Conservation (phyloP, 306 rosid genomes). For the Cucumis sativus region Cucumber_9930_V3 NC_026661.2:18276501-18277000, state of each 20-base stretch:
- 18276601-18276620: neutral
- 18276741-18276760: neutral
- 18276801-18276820: constrained; percentile 97
- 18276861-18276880: constrained; percentile 61
- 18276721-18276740: neutral
- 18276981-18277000: constrained; percentile 49
- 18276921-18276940: constrained; percentile 89
- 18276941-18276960: constrained; percentile 96
- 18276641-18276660: neutral
- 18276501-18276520: neutral
- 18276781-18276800: constrained; percentile 52
- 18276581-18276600: neutral
- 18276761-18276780: constrained; percentile 3
- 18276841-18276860: constrained; percentile 72
- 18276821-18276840: constrained; percentile 89
- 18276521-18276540: neutral
- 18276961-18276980: constrained; percentile 99
- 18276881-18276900: constrained; percentile 49
- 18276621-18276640: neutral
- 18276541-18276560: neutral
- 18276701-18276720: neutral
- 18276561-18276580: neutral
- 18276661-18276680: neutral
- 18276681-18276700: neutral
- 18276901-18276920: constrained; percentile 84